Conservation (phyloP, 352 stramenopile species). For the Phytopythium oedochilum region DNA sequence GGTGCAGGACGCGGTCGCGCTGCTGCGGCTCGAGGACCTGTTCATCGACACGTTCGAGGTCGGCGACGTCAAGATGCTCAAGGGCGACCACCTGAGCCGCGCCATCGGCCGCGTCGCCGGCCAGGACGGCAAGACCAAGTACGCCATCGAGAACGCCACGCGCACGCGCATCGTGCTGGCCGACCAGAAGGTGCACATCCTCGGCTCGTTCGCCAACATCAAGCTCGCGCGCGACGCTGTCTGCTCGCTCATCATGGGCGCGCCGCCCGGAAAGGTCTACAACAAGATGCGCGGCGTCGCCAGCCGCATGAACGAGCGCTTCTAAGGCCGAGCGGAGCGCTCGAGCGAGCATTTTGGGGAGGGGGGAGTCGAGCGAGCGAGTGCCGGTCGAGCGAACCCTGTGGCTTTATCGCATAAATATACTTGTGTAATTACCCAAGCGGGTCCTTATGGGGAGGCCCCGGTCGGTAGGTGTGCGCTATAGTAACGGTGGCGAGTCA, state of each 20-base stretch:
- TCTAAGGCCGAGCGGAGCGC: constrained; percentile 81
- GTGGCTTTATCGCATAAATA: constrained; percentile 38
- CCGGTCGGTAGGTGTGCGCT: too few species aligned
- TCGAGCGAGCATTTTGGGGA: too few species aligned
- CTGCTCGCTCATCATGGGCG: constrained; percentile 93
- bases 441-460: too few species aligned
- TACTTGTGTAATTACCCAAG: constrained; percentile 40
- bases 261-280: constrained; percentile 99
- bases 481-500: too few species aligned
- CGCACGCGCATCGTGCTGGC: constrained; percentile 98
- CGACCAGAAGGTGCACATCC: constrained; percentile 98
- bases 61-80: constrained; percentile 96
- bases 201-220: constrained; percentile 98
- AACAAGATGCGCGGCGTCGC: constrained; percentile 99
- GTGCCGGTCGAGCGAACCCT: too few species aligned
- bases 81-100: constrained; percentile 97
- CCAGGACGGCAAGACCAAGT: constrained; percentile 99
- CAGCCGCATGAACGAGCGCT: constrained; percentile 97
- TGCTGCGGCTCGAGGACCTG: constrained; percentile 98
- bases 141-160: constrained; percentile 99
- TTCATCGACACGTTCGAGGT: constrained; percentile 99
- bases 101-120: constrained; percentile 98
- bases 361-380: too few species aligned
- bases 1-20: constrained; percentile 95
- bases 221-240: constrained; percentile 93